phyloP scores from a whole-genome alignment of 257 asterid species.

The Vinca minor region DNA sequence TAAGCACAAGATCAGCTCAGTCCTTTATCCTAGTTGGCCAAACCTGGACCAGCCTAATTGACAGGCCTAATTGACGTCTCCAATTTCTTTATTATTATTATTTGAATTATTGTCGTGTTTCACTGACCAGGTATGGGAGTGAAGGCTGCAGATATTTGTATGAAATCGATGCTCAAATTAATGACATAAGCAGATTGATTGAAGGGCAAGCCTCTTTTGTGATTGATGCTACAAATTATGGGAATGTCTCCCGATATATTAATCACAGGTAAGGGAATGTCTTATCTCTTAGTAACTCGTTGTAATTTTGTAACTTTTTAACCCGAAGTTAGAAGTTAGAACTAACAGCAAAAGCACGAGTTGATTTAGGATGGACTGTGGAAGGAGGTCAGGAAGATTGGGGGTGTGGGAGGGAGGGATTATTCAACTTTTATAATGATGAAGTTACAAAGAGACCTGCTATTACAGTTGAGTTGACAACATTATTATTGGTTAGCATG shows the following conservation, averaged over 20 bases:
- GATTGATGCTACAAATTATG: conserved; percentile 77
- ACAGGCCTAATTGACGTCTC: background rate
- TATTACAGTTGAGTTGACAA: no score
- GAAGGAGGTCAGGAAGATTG: no score
- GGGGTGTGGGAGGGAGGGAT: no score
- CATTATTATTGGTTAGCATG: no score
- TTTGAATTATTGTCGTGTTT: conserved; percentile 10
- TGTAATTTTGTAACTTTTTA: no score
- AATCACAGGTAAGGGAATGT: conserved; percentile 72
- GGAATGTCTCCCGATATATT: conserved; percentile 89
- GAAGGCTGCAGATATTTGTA: conserved; percentile 59
- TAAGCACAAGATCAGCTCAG: background rate
- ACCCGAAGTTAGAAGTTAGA: no score
- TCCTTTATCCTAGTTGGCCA: background rate
- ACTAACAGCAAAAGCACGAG: no score
- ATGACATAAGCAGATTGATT: conserved; percentile 77
- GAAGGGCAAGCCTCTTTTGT: conserved; percentile 69
- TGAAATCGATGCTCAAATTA: conserved; percentile 62
- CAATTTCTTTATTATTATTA: no score
- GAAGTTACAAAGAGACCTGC: no score
- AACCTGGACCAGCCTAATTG: background rate
- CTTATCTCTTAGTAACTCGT: no score
- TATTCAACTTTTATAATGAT: no score
- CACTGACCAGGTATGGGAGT: conserved; percentile 42
- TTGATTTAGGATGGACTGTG: no score